Evolutionary conservation across 768 basidiomycete genomes (phyloP).

Genomic region (Pulveroboletus sp.): DNA sequence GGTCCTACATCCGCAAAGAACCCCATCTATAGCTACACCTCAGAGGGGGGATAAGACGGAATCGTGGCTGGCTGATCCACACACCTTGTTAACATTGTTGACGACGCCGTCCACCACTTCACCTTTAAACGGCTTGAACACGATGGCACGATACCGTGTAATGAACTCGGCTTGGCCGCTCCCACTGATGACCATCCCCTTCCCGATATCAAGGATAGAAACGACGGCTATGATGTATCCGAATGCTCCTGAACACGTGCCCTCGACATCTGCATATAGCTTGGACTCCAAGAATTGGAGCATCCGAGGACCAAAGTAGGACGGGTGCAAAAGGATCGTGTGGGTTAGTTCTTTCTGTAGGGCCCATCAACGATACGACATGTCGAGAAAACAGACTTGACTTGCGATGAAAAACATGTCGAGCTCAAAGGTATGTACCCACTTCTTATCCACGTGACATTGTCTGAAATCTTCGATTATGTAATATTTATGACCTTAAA

Average conservation of each 20-base stretch:
- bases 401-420: constrained; percentile 72
- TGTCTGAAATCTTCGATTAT: constrained; percentile 7
- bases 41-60: background rate
- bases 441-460: no score
- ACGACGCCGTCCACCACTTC: constrained; percentile 98
- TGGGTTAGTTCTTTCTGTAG: constrained; percentile 92
- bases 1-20: constrained; percentile 98
- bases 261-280: constrained; percentile 94
- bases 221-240: constrained; percentile 94
- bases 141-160: constrained; percentile 91
- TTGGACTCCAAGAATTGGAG: constrained; percentile 89
- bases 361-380: constrained; percentile 1
- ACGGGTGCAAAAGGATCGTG: constrained; percentile 94
- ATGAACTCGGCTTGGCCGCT: constrained; percentile 96
- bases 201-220: constrained; percentile 85
- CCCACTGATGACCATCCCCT: constrained; percentile 86
- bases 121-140: constrained; percentile 99
- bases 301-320: constrained; percentile 97
- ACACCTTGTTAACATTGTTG: constrained; percentile 90
- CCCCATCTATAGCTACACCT: constrained; percentile 67
- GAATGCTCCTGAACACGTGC: constrained; percentile 92
- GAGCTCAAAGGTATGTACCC: background rate
- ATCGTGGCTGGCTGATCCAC: constrained; percentile 14
- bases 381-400: constrained; percentile 8
- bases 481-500: constrained; percentile 11